A percentile compares a stretch with the other conserved stretches of the same genome.
These are phyloP conservation scores for Macrophomina phaseolina DNA, from an alignment of 2,329 filamentous ascomycete species.

Conservation along the genomic window DNA sequence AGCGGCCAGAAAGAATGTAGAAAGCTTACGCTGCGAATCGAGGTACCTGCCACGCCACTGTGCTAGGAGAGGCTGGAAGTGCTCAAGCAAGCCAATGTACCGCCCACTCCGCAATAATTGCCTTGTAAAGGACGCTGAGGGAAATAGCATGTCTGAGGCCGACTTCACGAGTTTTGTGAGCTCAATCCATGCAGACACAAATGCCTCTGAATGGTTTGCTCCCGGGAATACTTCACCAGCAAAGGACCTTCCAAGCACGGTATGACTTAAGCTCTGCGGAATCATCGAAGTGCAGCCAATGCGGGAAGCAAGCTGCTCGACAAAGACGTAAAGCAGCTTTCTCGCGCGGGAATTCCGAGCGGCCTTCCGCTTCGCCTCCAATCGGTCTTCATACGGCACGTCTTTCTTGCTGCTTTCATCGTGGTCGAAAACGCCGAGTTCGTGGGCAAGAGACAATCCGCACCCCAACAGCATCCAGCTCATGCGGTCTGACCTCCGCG, in stretches of 20 bases:
- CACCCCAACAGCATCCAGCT: slow-evolving; percentile 65
- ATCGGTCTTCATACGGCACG: neutral
- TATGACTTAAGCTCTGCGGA: slow-evolving; percentile 51
- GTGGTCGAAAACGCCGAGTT: slow-evolving; percentile 58
- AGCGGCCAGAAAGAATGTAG: neutral
- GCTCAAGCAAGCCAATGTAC: slow-evolving; percentile 57
- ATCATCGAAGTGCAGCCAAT: slow-evolving; percentile 60
- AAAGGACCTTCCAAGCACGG: slow-evolving; percentile 43
- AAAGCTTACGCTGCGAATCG: slow-evolving; percentile 43
- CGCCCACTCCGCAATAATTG: slow-evolving; percentile 54
- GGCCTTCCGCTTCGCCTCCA: slow-evolving; percentile 33
- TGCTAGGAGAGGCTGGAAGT: slow-evolving; percentile 50
- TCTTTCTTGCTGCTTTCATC: slow-evolving; percentile 34
- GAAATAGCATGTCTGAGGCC: slow-evolving; percentile 60
- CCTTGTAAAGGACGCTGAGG: slow-evolving; percentile 48
- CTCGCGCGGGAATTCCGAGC: slow-evolving; percentile 45
- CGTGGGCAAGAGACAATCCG: slow-evolving; percentile 59
- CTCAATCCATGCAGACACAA: slow-evolving; percentile 59
- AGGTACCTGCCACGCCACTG: slow-evolving; percentile 49
- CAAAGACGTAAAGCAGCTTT: slow-evolving; percentile 53
- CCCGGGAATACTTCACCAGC: slow-evolving; percentile 20
- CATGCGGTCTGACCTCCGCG: slow-evolving; percentile 62
- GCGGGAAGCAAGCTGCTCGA: slow-evolving; percentile 58
- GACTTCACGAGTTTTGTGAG: slow-evolving; percentile 55
- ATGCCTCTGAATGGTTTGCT: slow-evolving; percentile 31